These are phyloP conservation scores for Fusarium tuaranense DNA, from an alignment of 2,329 filamentous ascomycete genomes.

Conservation along the genomic window DNA sequence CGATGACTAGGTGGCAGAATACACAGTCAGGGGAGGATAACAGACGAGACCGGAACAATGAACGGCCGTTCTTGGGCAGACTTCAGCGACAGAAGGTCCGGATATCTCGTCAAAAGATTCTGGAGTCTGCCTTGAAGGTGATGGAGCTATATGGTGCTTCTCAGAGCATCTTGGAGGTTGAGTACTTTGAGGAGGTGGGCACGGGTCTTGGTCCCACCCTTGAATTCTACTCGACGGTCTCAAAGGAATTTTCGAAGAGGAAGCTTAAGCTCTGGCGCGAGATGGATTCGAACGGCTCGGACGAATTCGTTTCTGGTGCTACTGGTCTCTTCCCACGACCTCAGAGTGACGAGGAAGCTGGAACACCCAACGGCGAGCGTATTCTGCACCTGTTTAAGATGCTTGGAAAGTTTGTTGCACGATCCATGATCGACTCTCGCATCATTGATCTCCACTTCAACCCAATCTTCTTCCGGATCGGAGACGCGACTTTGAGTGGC, in stretches of 20 bases:
- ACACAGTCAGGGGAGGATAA: conserved; percentile 85
- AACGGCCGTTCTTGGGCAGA: conserved; percentile 89
- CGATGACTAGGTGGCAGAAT: conserved; percentile 98
- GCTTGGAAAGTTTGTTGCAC: conserved; percentile 95
- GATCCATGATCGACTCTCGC: conserved; percentile 97
- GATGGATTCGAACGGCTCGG: conserved; percentile 77
- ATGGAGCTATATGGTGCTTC: conserved; percentile 99
- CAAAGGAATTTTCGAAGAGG: conserved; percentile 96
- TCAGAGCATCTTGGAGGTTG: conserved; percentile 94
- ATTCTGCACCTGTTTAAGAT: conserved; percentile 91
- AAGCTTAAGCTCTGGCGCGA: conserved; percentile 98
- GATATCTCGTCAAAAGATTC: conserved; percentile 92
- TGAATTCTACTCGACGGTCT: conserved; percentile 98
- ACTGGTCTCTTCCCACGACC: conserved; percentile 93
- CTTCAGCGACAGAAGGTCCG: conserved; percentile 98
- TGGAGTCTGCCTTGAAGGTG: conserved; percentile 97
- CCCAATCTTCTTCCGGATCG: conserved; percentile 96
- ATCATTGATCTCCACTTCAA: conserved; percentile 99
- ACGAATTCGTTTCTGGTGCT: conserved; percentile 87
- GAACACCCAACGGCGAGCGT: conserved; percentile 84
- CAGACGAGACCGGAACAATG: conserved; percentile 86
- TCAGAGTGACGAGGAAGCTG: conserved; percentile 81
- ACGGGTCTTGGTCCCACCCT: conserved; percentile 95
- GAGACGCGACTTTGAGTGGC: conserved; percentile 70
- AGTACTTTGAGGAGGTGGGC: conserved; percentile 98